phyloP scores from a whole-genome alignment of 345 rosid species.

The Citrus unshiu region DNA sequence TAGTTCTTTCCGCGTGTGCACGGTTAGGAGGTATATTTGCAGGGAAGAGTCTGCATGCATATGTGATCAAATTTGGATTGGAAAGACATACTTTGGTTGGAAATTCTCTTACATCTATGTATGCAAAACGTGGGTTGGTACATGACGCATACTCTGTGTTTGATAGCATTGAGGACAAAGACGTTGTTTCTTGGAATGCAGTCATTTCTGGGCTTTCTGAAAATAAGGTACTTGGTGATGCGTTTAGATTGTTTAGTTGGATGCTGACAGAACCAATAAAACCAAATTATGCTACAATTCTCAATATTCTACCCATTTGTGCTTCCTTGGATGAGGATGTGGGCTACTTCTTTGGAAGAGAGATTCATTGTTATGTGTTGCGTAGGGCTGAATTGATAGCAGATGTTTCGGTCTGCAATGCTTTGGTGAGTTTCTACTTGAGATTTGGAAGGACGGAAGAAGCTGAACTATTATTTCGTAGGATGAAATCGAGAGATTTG shows the following conservation, averaged over 20 bases:
- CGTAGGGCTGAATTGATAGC: slow-evolving; percentile 43
- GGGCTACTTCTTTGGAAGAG: slow-evolving; percentile 49
- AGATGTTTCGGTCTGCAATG: slow-evolving; percentile 61
- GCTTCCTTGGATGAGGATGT: slow-evolving; percentile 37
- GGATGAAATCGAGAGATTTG: slow-evolving; percentile 65
- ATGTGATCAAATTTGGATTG: slow-evolving; percentile 52
- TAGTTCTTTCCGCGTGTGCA: slow-evolving; percentile 69
- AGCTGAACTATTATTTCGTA: slow-evolving; percentile 59
- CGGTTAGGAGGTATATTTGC: slow-evolving; percentile 42
- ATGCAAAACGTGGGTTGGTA: slow-evolving; percentile 64
- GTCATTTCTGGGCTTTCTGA: slow-evolving; percentile 82
- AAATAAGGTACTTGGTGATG: slow-evolving; percentile 46
- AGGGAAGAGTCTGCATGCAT: slow-evolving; percentile 57
- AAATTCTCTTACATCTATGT: slow-evolving; percentile 74
- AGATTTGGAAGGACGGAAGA: slow-evolving; percentile 47
- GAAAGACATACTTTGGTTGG: slow-evolving; percentile 64
- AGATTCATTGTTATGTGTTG: slow-evolving; percentile 60
- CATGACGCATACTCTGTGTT: slow-evolving; percentile 55
- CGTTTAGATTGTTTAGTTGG: slow-evolving; percentile 52
- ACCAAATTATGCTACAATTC: slow-evolving; percentile 61
- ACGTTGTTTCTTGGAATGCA: slow-evolving; percentile 88
- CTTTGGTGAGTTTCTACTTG: slow-evolving; percentile 70
- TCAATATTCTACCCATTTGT: slow-evolving; percentile 60
- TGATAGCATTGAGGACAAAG: slow-evolving; percentile 52
- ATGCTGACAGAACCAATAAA: slow-evolving; percentile 48